phyloP scores from a whole-genome alignment of 768 basidiomycete species.

The Pisolithus orientalis region DNA sequence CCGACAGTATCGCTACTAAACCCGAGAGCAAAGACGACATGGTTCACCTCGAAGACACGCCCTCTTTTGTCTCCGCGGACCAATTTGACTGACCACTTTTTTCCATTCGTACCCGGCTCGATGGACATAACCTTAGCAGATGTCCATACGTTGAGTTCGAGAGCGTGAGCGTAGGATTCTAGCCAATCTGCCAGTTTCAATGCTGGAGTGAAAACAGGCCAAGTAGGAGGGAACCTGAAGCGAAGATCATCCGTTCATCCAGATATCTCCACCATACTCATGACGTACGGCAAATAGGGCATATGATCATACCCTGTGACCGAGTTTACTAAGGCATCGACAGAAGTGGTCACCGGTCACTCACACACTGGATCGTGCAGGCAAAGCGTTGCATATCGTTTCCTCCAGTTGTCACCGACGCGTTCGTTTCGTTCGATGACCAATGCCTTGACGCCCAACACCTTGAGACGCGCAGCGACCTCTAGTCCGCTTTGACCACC shows the following conservation, averaged over 20 bases:
- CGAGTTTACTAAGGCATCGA: background rate
- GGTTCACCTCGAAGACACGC: conserved; percentile 37
- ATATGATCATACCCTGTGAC: conserved; percentile 46
- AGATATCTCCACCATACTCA: background rate
- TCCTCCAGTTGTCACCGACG: conserved; percentile 55
- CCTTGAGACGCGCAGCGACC: conserved; percentile 25
- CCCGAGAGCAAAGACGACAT: conserved; percentile 55
- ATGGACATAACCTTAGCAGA: conserved; percentile 37
- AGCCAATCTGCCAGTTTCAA: conserved; percentile 64
- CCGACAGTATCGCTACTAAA: conserved; percentile 40
- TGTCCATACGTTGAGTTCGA: conserved; percentile 63
- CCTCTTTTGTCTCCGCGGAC: conserved; percentile 22
- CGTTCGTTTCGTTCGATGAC: conserved; percentile 48
- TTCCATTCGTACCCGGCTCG: conserved; percentile 30
- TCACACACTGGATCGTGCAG: conserved; percentile 48
- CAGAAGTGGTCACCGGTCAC: conserved; percentile 7
- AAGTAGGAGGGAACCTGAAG: conserved; percentile 45
- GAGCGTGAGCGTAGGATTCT: conserved; percentile 50
- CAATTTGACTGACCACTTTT: conserved; percentile 42
- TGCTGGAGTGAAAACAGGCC: conserved; percentile 49
- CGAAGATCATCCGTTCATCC: background rate
- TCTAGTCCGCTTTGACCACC: conserved; percentile 67
- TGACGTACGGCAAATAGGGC: conserved; percentile 45
- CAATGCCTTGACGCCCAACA: conserved; percentile 48
- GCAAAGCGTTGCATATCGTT: conserved; percentile 52